Base-by-base conservation (phyloP, 2,329 filamentous ascomycete species). In the Fusarium siculi region DNA sequence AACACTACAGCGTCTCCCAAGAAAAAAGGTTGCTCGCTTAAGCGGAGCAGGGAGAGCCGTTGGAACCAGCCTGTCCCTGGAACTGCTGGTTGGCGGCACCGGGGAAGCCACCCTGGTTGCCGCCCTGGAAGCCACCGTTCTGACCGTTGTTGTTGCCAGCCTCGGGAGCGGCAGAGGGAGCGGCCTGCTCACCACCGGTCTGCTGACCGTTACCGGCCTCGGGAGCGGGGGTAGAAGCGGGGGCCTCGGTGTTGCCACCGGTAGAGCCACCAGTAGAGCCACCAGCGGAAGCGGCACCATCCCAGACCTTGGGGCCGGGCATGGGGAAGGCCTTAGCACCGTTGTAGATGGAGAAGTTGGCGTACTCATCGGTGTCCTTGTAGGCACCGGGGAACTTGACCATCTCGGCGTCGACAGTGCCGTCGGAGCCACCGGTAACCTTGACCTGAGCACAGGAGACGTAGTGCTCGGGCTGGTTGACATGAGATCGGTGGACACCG, bases 381-480 rank as follows among this genome's bases (percentile, higher is more conserved):
- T 67, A 67, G 52, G 64, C 64, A 52, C 64, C 64, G 52, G 64
- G 64, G 44, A 67, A 67, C 64, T 67, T 67, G 39, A 40, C 36
- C 64, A 67, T 67, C 64, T 67, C 64, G 18, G 64, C 64, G 16
- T 67, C 62, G 34, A 67, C 64, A 21, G 43, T 67, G 34, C 64
- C 64, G 34, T 63, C 36, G 16, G 62, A 40, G 47, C 64, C 64
- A 40, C 59, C 63, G 14, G 64, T 59, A n/a, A 67, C 64, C 50
- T 57, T 28, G 34, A 67, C 62, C 64, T 67, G 64, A 49, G 64
- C 64, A 28, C 64, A 67, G 39, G 64, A 67, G 52, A 67, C 64
- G 39, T 60, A 67, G 64, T 67, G 64, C 62, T 67, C 64, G 16
- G 64, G 64, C 64, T 67, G 64, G 64, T 66, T 60, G 34, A 66